Evolutionary conservation across 1,139 yeast species (phyloP).

Genomic region (Geotrichum fermentans): DNA sequence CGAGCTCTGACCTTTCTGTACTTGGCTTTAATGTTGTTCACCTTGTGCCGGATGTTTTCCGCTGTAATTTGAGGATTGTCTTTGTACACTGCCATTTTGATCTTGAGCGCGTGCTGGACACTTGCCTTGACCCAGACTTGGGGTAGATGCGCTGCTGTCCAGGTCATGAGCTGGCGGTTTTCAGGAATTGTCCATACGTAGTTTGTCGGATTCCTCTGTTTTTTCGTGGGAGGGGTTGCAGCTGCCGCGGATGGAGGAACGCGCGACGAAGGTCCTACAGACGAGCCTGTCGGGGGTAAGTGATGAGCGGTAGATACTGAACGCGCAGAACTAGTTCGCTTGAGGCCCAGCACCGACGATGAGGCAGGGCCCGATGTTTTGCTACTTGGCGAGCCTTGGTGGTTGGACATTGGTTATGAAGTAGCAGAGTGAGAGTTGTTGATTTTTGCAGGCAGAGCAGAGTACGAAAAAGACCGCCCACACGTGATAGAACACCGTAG

Average conservation of each 20-base stretch:
- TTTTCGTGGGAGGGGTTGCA: not conserved
- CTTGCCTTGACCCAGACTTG: constrained; percentile 19
- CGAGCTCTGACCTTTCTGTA: constrained; percentile 14
- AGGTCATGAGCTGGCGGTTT: constrained; percentile 11
- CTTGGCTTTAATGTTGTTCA: constrained; percentile 18
- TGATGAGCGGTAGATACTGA: not conserved
- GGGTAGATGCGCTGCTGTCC: constrained; percentile 14
- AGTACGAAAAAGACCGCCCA: too few relatives aligned
- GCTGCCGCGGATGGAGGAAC: not conserved
- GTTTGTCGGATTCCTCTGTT: constrained; percentile 14
- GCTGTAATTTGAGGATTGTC: constrained; percentile 15
- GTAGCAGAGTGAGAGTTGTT: too few relatives aligned
- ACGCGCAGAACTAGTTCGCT: not conserved
- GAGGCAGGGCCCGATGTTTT: not conserved
- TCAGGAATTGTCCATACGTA: constrained; percentile 18
- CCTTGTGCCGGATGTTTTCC: constrained; percentile 18
- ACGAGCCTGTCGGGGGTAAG: not conserved
- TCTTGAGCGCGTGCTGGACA: constrained; percentile 13
- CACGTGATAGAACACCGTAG: too few relatives aligned
- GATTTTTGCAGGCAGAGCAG: too few relatives aligned
- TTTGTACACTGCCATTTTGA: constrained; percentile 12
- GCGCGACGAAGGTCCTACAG: not conserved
- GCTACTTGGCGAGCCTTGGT: not conserved
- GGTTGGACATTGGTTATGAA: not conserved
- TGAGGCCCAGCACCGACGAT: not conserved